phyloP scores from a whole-genome alignment of 2,329 filamentous ascomycete species.

The Cladophialophora bantiana region DNA sequence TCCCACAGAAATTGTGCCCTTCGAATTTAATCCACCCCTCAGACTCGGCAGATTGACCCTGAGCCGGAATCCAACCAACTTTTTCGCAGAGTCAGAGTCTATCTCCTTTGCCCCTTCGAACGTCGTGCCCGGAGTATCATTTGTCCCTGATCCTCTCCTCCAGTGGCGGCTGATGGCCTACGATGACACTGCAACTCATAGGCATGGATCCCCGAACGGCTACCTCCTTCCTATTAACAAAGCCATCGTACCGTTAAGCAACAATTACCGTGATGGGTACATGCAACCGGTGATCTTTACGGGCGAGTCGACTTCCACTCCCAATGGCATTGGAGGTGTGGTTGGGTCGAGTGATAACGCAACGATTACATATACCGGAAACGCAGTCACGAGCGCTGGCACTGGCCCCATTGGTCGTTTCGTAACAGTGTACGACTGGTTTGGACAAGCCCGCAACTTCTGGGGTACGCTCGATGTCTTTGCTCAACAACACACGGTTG shows the following conservation, averaged over 20 bases:
- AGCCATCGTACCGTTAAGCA: constrained; percentile 76
- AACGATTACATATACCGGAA: constrained; percentile 66
- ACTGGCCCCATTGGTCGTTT: constrained; percentile 61
- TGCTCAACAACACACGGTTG: constrained; percentile 47
- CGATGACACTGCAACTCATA: constrained; percentile 59
- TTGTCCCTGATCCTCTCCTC: constrained; percentile 68
- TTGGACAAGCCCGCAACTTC: constrained; percentile 49
- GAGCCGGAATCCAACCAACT: constrained; percentile 63
- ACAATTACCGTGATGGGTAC: constrained; percentile 76
- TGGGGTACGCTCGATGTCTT: constrained; percentile 48
- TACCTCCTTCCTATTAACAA: constrained; percentile 79
- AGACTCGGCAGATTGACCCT: constrained; percentile 60
- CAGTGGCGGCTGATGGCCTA: constrained; percentile 68
- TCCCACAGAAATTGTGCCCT: constrained; percentile 74
- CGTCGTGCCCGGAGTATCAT: constrained; percentile 68
- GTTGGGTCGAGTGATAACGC: neutral
- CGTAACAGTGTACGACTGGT: constrained; percentile 48
- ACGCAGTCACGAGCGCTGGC: too few species aligned
- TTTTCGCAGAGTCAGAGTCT: constrained; percentile 72
- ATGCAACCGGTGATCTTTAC: constrained; percentile 76
- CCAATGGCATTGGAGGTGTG: constrained; percentile 68
- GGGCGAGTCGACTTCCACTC: constrained; percentile 80
- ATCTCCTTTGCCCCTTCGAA: constrained; percentile 70
- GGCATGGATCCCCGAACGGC: constrained; percentile 76
- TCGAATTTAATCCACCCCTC: constrained; percentile 74